Base-by-base conservation (phyloP, 2,329 filamentous ascomycete genomes). In the Sclerotinia subarctica region DNA sequence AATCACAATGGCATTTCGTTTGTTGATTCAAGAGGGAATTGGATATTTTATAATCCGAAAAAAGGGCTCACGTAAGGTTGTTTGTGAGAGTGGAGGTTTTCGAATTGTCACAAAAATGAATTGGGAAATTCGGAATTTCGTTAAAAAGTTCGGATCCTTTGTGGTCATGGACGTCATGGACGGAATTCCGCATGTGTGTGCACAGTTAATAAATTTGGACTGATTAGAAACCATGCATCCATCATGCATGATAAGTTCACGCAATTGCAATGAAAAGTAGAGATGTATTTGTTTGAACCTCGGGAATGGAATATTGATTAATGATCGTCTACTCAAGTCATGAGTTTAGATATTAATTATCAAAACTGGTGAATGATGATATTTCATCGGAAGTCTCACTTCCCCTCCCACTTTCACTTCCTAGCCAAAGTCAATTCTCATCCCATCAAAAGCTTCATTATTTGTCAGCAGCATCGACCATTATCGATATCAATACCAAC, bases 361-460 rank as follows among this genome's bases (percentile, higher is more conserved):
- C 13, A 6, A n/a, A 42, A 42, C 38, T 42, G 8, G 17, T 38
- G 19, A 35, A 38, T n/a, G 21, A 56, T 35, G 21, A 54, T 56
- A 21, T 38, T 62, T 19, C 62, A 32, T 56, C 13, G 29, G 19
- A 56, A 46, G 56, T 65, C 62, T 46, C 62, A 46, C 42, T 32
- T 32, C 15, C 11, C 38, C 52, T 47, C 44, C 58, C 58, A 47
- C 58, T 49, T 49, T 60, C 58, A n/a, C n/a, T n/a, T 65, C 38
- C 72, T 73, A 29, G 74, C 77, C 62, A 74, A 74, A 70, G 75
- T 78, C 73, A 54, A 72, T 46, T 56, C 66, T 1, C 47, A 17
- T 21, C 52, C 58, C 29, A 29, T 11, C 13, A 47, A 29, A 10
- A n/a, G 32, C 58, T 52, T 42, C 24, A 19, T 38, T 54, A 21